These are phyloP conservation scores for Halteria grandinella DNA, from an alignment of 73 alveolate genomes.

Conservation along the genomic window DNA sequence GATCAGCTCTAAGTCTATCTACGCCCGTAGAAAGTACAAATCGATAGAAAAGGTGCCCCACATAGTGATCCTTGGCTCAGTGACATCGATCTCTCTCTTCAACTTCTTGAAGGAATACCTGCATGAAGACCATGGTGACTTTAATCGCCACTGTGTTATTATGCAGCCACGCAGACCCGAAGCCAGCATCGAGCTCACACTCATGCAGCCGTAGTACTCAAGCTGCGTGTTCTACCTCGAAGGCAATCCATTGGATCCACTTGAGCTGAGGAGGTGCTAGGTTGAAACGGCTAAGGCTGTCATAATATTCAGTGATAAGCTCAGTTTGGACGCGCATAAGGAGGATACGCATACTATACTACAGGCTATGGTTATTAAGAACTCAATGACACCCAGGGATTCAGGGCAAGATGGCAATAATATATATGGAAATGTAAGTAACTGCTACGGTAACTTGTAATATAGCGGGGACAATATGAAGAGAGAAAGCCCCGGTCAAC, in stretches of 20 bases:
- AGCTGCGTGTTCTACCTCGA: conserved; percentile 83
- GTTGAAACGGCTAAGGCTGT: conserved; percentile 91
- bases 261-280: conserved; percentile 87
- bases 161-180: conserved; percentile 87
- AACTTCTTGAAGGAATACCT: conserved; percentile 84
- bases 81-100: conserved; percentile 64
- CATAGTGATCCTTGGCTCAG: conserved; percentile 79
- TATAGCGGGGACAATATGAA: too few relatives aligned
- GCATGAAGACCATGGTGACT: conserved; percentile 86
- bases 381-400: conserved; percentile 67
- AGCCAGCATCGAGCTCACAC: conserved; percentile 78
- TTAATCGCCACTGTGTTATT: conserved; percentile 77
- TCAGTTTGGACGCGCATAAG: conserved; percentile 86
- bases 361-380: conserved; percentile 92
- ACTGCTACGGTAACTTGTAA: too few relatives aligned
- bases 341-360: conserved; percentile 94
- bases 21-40: conserved; percentile 78
- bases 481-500: conserved; percentile 50
- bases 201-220: conserved; percentile 63
- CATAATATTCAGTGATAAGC: conserved; percentile 87
- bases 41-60: conserved; percentile 77
- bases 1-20: conserved; percentile 75
- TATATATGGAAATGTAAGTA: too few relatives aligned
- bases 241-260: conserved; percentile 86
- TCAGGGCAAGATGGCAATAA: not conserved